Evolutionary conservation across 1,284 basidiomycete genomes (phyloP), one percentile per base, ranked within the genome.

Genomic region (Thecaphora thlaspeos): DNA sequence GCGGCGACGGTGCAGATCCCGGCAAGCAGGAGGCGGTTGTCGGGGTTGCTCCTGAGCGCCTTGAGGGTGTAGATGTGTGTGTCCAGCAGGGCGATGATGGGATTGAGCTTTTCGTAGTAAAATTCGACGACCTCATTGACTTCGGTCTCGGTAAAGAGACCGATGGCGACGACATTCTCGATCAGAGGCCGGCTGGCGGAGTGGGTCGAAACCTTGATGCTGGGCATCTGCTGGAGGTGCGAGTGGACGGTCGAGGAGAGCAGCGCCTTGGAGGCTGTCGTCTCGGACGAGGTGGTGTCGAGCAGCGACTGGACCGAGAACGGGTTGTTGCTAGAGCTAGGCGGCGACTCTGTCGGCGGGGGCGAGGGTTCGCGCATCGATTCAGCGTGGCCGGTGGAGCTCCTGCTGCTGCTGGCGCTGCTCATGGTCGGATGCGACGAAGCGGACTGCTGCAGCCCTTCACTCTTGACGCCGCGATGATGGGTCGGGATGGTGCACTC

Each of bases 1-100:
- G 87, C 87, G 22, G 86, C 86, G 26, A 87, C 88, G 84, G 89
- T 88, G 73, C 90, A 82, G 51, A 91, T 82, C 28, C 86, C 85
- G 14, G 89, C 88, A 77, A 90, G 90, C 46, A 91, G 81, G 72
- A 91, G 86, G 2, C 87, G 86, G 48, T 85, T 89, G 62, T 83
- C 85, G 11, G 82, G 81, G 24, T 60, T 65, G 30, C 53, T 32
- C 70, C 89, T 87, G 68, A 91, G 85, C 73, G 89, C 90, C 18
- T 63, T 65, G 9, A 76, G 69, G 1, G 76, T 75, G 58, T 80
- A 79, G 8, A 80, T 66, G 4, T 71, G 64, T 1, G 72, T 62
- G 44, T 80, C 79, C 43, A 79, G 71, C 17, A 80, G 58, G 15
- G 78, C 76, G 21, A 68, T 67, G 54, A 69, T 53, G 18, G 69